Base-by-base conservation (phyloP, 1,284 basidiomycete species). In the Cronartium quercuum region DNA sequence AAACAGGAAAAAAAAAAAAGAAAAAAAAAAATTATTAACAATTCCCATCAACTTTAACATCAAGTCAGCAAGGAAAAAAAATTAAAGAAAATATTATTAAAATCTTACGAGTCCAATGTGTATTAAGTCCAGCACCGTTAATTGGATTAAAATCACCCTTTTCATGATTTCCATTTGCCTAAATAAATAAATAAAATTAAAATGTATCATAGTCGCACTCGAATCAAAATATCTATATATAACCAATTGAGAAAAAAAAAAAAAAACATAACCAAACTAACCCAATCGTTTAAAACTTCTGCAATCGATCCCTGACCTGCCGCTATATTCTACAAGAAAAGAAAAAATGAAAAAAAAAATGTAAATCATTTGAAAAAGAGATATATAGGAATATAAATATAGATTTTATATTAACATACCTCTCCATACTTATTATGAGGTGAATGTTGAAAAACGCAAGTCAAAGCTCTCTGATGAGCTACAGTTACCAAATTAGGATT, bases 81-180 rank as follows among this genome's bases (percentile, higher is more conserved):
- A 9, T 21, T 15, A 5, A 35, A 55, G 21, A 34, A 3, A 2
- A 55, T 21, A n/a, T n/a, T n/a, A n/a, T 24, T 6, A 24, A 57
- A 37, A 18, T 15, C 63, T 67, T 44, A 75, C 71, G 63, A 24
- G 65, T 67, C 9, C 61, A 75, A 55, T 75, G 71, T 35, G 71
- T 60, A 4, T 51, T 55, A 55, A 18, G n/a, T n/a, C n/a, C 29
- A 15, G 55, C 42, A 7, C 64, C 40, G 40, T 67, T 66, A 2
- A 15, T 29, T 38, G 44, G 63, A 10, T 42, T 44, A 29, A 61
- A 75, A 21, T 51, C 35, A 15, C 62, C 37, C 37, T 66, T 75
- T 65, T 75, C 71, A 9, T 47, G n/a, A n/a, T n/a, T n/a, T n/a
- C n/a, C n/a, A n/a, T n/a, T n/a, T n/a, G n/a, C n/a, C n/a, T n/a